Evolutionary conservation across 176 grass and related monocot genomes (phyloP), one percentile per base, ranked within the genome.

Genomic region (Aegilops speltoides): DNA sequence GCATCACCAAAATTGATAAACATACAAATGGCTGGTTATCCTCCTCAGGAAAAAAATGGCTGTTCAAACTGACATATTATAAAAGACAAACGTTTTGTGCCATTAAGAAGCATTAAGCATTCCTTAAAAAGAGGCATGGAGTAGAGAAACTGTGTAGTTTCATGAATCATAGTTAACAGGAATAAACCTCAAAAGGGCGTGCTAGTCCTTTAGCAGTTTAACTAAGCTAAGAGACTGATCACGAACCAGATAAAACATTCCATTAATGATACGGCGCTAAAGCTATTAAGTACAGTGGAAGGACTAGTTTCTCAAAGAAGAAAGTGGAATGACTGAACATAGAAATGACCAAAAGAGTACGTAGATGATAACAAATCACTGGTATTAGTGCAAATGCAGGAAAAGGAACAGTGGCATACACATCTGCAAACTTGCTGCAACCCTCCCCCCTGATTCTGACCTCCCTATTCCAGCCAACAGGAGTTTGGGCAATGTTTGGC

Each of bases 391-490:
- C 60, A 64, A 90, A 46, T 83, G 37, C 34, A 86, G 19, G 34
- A 79, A 84, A 64, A 76, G 37, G 29, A 65, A 79, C 28, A 76
- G 86, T 80, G 63, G 31, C 88, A 78, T 92, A 95, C 93, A 98
- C 93, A 87, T 98, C 96, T 52, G 93, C 96, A 75, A 98, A 98
- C 48, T 83, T 94, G 77, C 68, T 88, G 77, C 86, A 89, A 31
- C 91, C 96, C 78, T 92, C 54, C 23, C 89, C 91, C 16, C 96
- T 88, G 79, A 98, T 87, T 89, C 93, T 89, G 74, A 98, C 86
- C 67, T 95, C 88, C 56, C 96, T 93, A 60, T 98, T 77, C 96
- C 93, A 98, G 20, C 91, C 96, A 85, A 87, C 80, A 57, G 96
- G 93, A 29, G 96, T 66, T 79, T 90, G 88, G 1, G 81, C 85